A percentile compares a stretch with the other conserved stretches of the same genome.
Evolutionary conservation across 164 flowering plant species (phyloP).

Genomic region (Kingdonia uniflora): DNA sequence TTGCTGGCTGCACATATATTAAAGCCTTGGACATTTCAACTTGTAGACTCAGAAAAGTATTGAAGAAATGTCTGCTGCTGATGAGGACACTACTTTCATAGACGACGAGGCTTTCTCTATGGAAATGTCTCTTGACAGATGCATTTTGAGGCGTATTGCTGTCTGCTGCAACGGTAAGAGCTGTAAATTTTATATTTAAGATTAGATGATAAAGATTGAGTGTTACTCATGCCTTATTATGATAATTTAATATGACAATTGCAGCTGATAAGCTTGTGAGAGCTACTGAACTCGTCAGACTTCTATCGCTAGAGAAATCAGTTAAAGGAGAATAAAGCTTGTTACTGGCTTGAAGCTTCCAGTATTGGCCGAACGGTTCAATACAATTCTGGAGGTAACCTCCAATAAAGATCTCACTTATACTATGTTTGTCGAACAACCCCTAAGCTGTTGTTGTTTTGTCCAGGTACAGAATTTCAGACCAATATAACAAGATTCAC

Average conservation of each 20-base stretch:
- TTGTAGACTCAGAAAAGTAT: conserved; percentile 53
- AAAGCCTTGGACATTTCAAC: conserved; percentile 2
- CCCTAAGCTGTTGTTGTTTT: neutral
- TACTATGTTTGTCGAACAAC: neutral
- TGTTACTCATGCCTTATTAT: neutral
- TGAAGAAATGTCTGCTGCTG: conserved; percentile 47
- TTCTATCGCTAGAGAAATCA: conserved; percentile 73
- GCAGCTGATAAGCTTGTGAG: conserved; percentile 88
- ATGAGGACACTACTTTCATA: conserved; percentile 39
- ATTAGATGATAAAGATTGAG: neutral
- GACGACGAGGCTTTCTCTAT: conserved; percentile 74
- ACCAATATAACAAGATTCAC: conserved; percentile 89
- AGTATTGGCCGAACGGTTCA: conserved; percentile 79
- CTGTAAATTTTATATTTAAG: conserved; percentile 2
- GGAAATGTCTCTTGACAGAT: conserved; percentile 76
- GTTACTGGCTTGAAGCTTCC: conserved; percentile 86
- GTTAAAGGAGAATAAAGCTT: conserved; percentile 79
- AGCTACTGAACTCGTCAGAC: conserved; percentile 84
- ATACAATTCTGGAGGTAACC: conserved; percentile 63
- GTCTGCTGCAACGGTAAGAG: conserved; percentile 85
- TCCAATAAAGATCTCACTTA: too few relatives aligned
- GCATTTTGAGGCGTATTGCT: conserved; percentile 86
- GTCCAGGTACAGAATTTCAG: conserved; percentile 87
- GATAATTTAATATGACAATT: conserved; percentile 7
- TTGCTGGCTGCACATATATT: too few relatives aligned